These are phyloP conservation scores for Malbranchea zuffiana DNA, from an alignment of 2,329 filamentous ascomycete species.

Conservation along the genomic window DNA sequence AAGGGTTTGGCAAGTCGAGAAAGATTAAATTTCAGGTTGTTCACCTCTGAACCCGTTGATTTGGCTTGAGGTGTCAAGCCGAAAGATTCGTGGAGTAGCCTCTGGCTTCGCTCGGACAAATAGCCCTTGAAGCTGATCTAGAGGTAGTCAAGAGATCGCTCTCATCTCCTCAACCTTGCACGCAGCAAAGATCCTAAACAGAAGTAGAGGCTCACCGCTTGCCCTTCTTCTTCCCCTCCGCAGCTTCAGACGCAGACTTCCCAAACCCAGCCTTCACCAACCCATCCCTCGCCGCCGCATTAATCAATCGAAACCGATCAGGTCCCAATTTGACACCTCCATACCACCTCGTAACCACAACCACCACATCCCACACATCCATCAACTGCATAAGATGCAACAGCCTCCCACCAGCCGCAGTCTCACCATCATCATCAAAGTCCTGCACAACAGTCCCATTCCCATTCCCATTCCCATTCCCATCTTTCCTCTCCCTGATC, in stretches of 20 bases:
- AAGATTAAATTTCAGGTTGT: no score
- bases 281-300: constrained; percentile 71
- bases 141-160: no score
- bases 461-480: constrained; percentile 2
- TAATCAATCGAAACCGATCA: constrained; percentile 82
- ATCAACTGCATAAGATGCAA: constrained; percentile 89
- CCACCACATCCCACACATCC: constrained; percentile 85
- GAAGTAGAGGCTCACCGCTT: constrained; percentile 9
- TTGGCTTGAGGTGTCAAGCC: no score
- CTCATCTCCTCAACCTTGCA: no score
- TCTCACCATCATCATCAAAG: constrained; percentile 92
- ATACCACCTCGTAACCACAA: constrained; percentile 92
- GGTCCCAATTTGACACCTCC: constrained; percentile 83
- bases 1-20: no score
- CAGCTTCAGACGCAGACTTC: constrained; percentile 39
- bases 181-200: neutral
- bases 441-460: constrained; percentile 60
- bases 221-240: constrained; percentile 44
- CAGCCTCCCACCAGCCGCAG: constrained; percentile 74
- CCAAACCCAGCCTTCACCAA: constrained; percentile 66
- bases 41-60: no score
- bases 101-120: no score
- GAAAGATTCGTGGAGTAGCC: no score
- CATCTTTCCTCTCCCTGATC: constrained; percentile 43
- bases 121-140: no score